These are phyloP conservation scores for Kazachstania bromeliacearum DNA, from an alignment of 805 yeast genomes.

Conservation along the genomic window DNA sequence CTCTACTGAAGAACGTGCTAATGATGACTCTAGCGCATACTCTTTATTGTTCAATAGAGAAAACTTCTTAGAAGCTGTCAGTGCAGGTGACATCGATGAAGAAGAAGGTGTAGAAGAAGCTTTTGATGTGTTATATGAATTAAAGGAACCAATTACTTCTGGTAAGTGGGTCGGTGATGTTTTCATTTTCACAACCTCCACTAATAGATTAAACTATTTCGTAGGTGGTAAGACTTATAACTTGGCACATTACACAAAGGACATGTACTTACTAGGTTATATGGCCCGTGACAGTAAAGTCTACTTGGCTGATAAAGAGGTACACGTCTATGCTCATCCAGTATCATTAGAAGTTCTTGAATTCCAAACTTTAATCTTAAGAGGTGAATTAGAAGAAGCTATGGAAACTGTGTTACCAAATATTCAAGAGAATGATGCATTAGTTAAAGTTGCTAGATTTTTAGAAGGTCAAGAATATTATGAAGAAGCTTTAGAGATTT, in stretches of 20 bases:
- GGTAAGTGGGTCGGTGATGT: slow-evolving; percentile 98
- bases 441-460: slow-evolving; percentile 78
- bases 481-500: slow-evolving; percentile 71
- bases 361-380: slow-evolving; percentile 88
- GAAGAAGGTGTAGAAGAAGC: slow-evolving; percentile 87
- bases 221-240: slow-evolving; percentile 93
- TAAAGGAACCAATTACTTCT: slow-evolving; percentile 70
- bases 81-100: slow-evolving; percentile 47
- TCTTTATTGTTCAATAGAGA: slow-evolving; percentile 68
- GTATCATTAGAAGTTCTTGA: slow-evolving; percentile 81
- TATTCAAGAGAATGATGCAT: slow-evolving; percentile 50
- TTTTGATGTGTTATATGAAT: slow-evolving; percentile 76
- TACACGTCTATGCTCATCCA: slow-evolving; percentile 71
- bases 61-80: slow-evolving; percentile 52
- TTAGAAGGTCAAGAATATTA: slow-evolving; percentile 86
- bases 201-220: slow-evolving; percentile 84
- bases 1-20: slow-evolving; percentile 33
- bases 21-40: slow-evolving; percentile 47
- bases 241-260: slow-evolving; percentile 84
- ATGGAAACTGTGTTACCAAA: slow-evolving; percentile 48
- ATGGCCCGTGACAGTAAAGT: slow-evolving; percentile 83
- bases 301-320: slow-evolving; percentile 84
- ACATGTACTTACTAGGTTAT: slow-evolving; percentile 81
- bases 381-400: slow-evolving; percentile 88
- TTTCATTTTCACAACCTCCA: slow-evolving; percentile 76